Evolutionary conservation across 768 basidiomycete genomes (phyloP), one percentile per base, ranked within the genome.

Genomic region (Trametes sanguinea): DNA sequence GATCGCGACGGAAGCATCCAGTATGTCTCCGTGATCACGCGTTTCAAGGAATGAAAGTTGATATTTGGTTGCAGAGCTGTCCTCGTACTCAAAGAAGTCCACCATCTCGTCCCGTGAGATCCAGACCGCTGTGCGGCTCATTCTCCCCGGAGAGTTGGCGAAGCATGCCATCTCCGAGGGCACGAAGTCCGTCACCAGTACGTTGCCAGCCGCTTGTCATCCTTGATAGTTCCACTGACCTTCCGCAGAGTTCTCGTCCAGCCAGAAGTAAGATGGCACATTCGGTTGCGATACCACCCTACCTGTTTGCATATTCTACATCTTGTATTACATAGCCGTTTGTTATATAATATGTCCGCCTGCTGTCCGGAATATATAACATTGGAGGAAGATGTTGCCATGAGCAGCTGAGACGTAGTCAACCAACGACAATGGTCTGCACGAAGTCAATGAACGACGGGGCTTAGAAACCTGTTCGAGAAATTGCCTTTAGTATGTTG

Each of bases 101-200:
- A 94, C 91, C 14, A 92, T 94, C 75, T 92, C 92, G n/a, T 92
- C 89, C 45, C 89, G 91, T 54, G 91, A 94, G 76, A 94, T 94
- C 72, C 91, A 94, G 77, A 94, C 91, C 1, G 81, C 85, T 39
- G 92, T 93, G 42, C 84, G 91, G 60, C 80, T 92, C 64, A 92
- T 94, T 72, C 83, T 94, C 39, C 90, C 90, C 55, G 91, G 90
- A 77, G 90, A 92, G 74, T 82, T 93, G 47, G 88, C 89, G 60
- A 92, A 93, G 81, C 91, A 92, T 72, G 91, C 91, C 68, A 92
- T 92, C 77, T 92, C 89, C 6, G 91, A 93, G 78, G 90, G 90
- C 65, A 89, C 85, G 33, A 87, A 87, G 78, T 83, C 83, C 35
- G 86, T 87, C 54, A 88, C 87, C 67, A 88, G 85, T 86, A 65